Percentiles rank a stretch among this genome's conserved stretches.
Evolutionary conservation across 305 asterid genomes (phyloP).

Genomic region (Fraxinus platypoda): DNA sequence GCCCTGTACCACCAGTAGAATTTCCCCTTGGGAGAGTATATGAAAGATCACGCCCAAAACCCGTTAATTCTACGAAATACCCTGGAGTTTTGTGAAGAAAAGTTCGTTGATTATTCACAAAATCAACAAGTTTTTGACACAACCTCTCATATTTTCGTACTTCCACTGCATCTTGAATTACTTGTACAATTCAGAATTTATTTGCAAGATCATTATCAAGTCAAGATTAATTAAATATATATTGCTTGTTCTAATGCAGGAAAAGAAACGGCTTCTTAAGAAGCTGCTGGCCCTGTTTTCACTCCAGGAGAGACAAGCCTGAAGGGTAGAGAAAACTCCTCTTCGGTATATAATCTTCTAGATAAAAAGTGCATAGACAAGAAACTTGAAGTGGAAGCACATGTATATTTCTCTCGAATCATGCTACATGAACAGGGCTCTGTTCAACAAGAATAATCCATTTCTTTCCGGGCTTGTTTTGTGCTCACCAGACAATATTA

Average conservation of each 20-base stretch:
- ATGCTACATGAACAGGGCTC: no score
- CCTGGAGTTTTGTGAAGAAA: not conserved
- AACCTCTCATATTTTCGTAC: not conserved
- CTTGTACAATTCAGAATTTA: not conserved
- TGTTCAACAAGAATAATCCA: no score
- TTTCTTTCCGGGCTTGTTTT: not conserved
- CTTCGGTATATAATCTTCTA: not conserved
- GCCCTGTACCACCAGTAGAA: no score
- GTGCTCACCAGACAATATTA: not conserved
- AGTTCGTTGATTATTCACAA: not conserved
- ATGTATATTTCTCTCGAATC: not conserved
- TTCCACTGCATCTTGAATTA: not conserved
- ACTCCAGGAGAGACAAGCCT: slow-evolving; percentile 37
- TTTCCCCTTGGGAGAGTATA: not conserved
- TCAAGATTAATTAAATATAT: not conserved
- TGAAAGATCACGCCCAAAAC: not conserved
- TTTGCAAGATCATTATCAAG: not conserved
- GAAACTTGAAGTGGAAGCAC: not conserved
- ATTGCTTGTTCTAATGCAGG: slow-evolving; percentile 42
- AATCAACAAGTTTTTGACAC: not conserved
- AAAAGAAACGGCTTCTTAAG: slow-evolving; percentile 29
- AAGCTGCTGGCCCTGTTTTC: slow-evolving; percentile 42
- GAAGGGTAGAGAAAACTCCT: slow-evolving; percentile 16
- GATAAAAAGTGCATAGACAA: not conserved
- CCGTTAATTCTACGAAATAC: not conserved